Evolutionary conservation across 2,329 filamentous ascomycete species (phyloP), one percentile per base, ranked within the genome.

Genomic region (Aspergillus hiratsukae): DNA sequence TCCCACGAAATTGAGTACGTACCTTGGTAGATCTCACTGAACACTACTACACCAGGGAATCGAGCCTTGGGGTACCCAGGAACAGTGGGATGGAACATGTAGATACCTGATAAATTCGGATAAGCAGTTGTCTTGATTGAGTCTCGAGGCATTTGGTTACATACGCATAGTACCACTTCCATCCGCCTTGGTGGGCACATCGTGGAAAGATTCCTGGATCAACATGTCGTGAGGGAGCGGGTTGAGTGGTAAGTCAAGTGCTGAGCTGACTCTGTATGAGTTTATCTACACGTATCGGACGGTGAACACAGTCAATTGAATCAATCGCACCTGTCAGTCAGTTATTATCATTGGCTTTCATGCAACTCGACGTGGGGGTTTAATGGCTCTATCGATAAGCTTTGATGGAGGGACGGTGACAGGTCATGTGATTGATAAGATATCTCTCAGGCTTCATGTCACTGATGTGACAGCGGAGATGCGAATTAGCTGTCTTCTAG

Each of bases 21-120:
- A 91, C 91, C 91, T 86, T 97, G 92, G 70, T 97, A 97, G 67
- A 97, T 97, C 76, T 97, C 92, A 65, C 88, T 92, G 72, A 96
- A 97, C 55, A 97, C 81, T 14, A 90, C 88, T 4, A 97, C 89
- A 21, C 89, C 91, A 0, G 91, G 91, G 68, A 96, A 96, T 68
- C 85, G 91, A 74, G 92, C 92, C 63, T 94, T 87, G 28, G 92
- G 91, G 70, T 96, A 96, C 58, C 88, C 87, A 0, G 90, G 84
- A 63, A 97, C 87, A 14, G 84, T 85, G 7, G 92, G 92, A 70
- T 96, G 90, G 75, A 92, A 96, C 70, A 95, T 71, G 75, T 92
- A 96, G 69, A 96, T 88, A 64, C 91, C 91, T 96, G 71, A 49
- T 53, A 48, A 35, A 48, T 4, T 7, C 48, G 61, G 3, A 57